A percentile compares a stretch with the other conserved stretches of the same genome.
phyloP scores from a whole-genome alignment of 2,329 filamentous ascomycete species.

The Arachnopeziza araneosa region DNA sequence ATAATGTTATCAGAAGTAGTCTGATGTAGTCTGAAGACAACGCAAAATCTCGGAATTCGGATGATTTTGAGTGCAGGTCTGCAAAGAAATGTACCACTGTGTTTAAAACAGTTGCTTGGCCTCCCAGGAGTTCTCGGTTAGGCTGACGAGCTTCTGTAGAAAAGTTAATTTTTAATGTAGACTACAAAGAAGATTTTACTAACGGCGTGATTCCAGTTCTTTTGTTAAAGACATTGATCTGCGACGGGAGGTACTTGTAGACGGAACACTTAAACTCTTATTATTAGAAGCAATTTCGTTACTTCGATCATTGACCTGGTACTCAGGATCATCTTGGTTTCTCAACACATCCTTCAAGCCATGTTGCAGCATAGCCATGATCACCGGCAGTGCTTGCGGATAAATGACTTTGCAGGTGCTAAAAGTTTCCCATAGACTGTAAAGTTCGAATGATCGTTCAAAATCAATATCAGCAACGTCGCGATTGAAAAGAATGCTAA shows the following conservation, averaged over 20 bases:
- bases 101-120: slow-evolving; percentile 63
- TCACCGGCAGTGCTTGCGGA: slow-evolving; percentile 72
- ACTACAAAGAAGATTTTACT: slow-evolving; percentile 22
- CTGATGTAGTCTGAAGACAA: slow-evolving; percentile 75
- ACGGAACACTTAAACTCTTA: slow-evolving; percentile 20
- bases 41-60: slow-evolving; percentile 77
- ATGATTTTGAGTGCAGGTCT: slow-evolving; percentile 71
- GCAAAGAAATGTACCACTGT: slow-evolving; percentile 74
- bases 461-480: slow-evolving; percentile 73
- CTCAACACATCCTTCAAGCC: slow-evolving; percentile 68
- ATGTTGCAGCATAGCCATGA: slow-evolving; percentile 81
- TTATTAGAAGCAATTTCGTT: slow-evolving; percentile 15
- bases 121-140: slow-evolving; percentile 44
- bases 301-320: slow-evolving; percentile 35
- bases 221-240: slow-evolving; percentile 63
- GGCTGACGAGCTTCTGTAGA: slow-evolving; percentile 35
- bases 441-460: slow-evolving; percentile 67
- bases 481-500: slow-evolving; percentile 80
- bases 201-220: slow-evolving; percentile 51
- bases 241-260: slow-evolving; percentile 19
- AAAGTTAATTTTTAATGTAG: slow-evolving; percentile 4
- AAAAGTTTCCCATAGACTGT: slow-evolving; percentile 70
- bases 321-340: slow-evolving; percentile 54
- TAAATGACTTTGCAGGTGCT: slow-evolving; percentile 62
- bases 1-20: slow-evolving; percentile 72